phyloP scores from a whole-genome alignment of 805 yeast species.

The Pichia kluyveri region DNA sequence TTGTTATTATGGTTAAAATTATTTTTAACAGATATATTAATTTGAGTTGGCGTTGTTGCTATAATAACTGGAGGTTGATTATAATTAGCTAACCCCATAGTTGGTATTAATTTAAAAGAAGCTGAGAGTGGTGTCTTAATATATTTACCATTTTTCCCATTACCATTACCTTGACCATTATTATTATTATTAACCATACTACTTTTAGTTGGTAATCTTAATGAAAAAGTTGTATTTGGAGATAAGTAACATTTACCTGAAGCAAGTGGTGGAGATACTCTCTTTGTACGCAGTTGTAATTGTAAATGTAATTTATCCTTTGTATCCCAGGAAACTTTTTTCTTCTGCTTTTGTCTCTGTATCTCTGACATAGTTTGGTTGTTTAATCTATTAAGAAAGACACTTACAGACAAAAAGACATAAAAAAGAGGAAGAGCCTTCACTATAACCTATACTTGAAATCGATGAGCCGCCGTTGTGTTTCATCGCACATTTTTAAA shows the following conservation, averaged over 20 bases:
- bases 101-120: background rate
- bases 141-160: background rate
- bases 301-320: constrained; percentile 2
- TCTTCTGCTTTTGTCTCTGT: background rate
- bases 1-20: background rate
- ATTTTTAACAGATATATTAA: background rate
- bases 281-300: background rate
- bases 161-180: background rate
- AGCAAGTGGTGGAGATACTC: background rate
- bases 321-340: constrained; percentile 4
- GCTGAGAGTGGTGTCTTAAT: background rate
- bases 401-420: background rate
- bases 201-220: background rate
- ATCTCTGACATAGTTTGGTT: background rate
- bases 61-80: background rate
- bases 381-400: background rate
- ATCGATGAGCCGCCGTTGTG: no score
- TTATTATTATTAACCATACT: background rate
- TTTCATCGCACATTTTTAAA: no score
- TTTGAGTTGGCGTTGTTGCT: background rate
- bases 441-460: no score
- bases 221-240: background rate
- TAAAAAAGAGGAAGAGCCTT: background rate
- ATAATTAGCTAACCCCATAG: background rate
- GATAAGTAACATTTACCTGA: background rate